Conservation (phyloP, 768 basidiomycete species). For the Trametes cinnabarina region DNA sequence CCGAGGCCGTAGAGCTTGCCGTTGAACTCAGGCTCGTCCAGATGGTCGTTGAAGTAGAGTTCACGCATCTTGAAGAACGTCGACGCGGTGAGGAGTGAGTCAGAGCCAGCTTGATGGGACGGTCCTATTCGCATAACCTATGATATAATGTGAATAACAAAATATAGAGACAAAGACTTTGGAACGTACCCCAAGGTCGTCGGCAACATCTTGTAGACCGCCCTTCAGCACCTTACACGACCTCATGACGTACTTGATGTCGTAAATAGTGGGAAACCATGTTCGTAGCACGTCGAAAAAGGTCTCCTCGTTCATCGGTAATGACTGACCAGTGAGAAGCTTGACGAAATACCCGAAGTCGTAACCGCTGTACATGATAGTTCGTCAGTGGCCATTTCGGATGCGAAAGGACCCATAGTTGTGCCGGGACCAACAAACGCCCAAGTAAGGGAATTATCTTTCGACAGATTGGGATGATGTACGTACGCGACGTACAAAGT, state of each 20-base stretch:
- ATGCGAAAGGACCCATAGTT: background rate
- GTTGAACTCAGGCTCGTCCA: constrained; percentile 81
- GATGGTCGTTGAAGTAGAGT: constrained; percentile 84
- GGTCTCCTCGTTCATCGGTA: constrained; percentile 84
- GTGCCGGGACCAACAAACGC: background rate
- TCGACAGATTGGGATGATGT: background rate
- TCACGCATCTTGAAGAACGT: constrained; percentile 97
- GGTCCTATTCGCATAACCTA: constrained; percentile 87
- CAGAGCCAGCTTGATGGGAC: constrained; percentile 97
- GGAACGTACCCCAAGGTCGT: constrained; percentile 80
- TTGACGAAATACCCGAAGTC: constrained; percentile 99
- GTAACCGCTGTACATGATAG: constrained; percentile 71
- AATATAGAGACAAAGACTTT: background rate
- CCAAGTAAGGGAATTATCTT: constrained; percentile 1
- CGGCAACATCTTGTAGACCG: constrained; percentile 93
- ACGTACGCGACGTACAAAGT: constrained; percentile 8
- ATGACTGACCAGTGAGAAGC: constrained; percentile 78
- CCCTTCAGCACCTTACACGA: constrained; percentile 77
- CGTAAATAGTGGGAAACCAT: constrained; percentile 97
- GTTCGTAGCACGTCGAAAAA: constrained; percentile 85
- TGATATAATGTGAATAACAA: constrained; percentile 4
- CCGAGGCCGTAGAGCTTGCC: constrained; percentile 84
- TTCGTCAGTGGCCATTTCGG: background rate
- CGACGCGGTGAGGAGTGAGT: constrained; percentile 87
- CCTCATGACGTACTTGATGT: constrained; percentile 97